A percentile compares a stretch with the other conserved stretches of the same genome.
Evolutionary conservation across 164 flowering plant genomes (phyloP).

Genomic region (Vitis rupestris): DNA sequence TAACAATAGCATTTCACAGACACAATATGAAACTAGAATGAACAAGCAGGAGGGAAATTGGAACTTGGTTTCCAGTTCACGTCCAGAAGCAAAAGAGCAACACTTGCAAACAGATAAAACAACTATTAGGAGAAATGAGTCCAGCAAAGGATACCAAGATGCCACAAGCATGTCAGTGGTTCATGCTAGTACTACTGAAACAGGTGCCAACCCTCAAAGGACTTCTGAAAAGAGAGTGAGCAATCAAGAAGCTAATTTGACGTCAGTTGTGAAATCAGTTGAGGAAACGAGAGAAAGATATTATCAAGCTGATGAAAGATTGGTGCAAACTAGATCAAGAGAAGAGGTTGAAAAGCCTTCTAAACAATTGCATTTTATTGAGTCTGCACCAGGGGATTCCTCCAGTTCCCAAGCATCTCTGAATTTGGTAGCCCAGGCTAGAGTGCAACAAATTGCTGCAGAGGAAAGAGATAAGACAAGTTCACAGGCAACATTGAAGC

Average conservation of each 20-base stretch:
- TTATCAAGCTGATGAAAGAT: constrained; percentile 19
- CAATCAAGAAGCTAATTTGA: constrained; percentile 19
- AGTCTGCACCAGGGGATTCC: constrained; percentile 17
- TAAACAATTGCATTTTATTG: constrained; percentile 15
- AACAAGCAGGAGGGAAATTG: constrained; percentile 25
- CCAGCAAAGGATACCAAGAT: constrained; percentile 30
- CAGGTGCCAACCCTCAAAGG: constrained; percentile 12
- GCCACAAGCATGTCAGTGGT: constrained; percentile 19
- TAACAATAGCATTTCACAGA: constrained; percentile 16
- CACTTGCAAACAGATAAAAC: constrained; percentile 7
- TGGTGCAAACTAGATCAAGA: constrained; percentile 11
- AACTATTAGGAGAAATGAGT: constrained; percentile 12
- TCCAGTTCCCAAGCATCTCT: constrained; percentile 31
- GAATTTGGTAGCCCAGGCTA: constrained; percentile 20
- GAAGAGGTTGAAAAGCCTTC: constrained; percentile 25
- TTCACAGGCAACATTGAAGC: constrained; percentile 29
- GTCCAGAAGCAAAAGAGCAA: constrained; percentile 16
- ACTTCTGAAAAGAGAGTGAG: constrained; percentile 25
- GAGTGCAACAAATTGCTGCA: constrained; percentile 17
- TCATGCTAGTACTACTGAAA: constrained; percentile 20
- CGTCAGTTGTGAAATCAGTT: constrained; percentile 17
- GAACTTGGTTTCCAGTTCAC: constrained; percentile 14
- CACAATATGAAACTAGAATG: constrained; percentile 18
- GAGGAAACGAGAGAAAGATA: constrained; percentile 18
- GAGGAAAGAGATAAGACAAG: constrained; percentile 20